Evolutionary conservation across 345 rosid genomes (phyloP).

Genomic region (Eucalyptus marginata): DNA sequence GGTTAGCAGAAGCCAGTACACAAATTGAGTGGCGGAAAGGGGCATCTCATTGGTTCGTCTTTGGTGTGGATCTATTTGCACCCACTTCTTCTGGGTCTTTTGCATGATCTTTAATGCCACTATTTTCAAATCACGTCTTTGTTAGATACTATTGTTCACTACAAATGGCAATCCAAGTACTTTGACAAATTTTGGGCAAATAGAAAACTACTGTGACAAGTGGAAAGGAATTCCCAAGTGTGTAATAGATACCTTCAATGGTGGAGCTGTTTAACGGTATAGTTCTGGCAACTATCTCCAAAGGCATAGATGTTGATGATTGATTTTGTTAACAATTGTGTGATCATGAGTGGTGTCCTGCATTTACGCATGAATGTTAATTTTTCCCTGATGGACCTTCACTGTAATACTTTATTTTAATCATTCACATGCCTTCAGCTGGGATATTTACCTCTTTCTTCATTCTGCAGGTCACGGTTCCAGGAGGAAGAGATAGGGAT

Average conservation of each 20-base stretch:
- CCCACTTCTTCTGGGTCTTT: background rate
- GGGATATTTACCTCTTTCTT: background rate
- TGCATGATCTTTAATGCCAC: background rate
- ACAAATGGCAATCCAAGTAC: background rate
- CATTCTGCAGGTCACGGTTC: constrained; percentile 56
- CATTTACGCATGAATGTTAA: background rate
- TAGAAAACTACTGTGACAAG: background rate
- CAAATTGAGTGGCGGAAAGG: background rate
- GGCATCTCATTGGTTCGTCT: background rate
- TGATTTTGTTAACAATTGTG: background rate
- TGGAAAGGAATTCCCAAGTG: background rate
- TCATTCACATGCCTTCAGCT: background rate
- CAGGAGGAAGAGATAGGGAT: constrained; percentile 76
- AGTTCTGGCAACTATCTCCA: background rate
- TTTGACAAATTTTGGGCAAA: background rate
- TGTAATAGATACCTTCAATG: background rate
- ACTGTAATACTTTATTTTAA: background rate
- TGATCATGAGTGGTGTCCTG: background rate
- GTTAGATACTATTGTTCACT: background rate
- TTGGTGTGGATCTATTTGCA: background rate
- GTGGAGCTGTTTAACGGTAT: background rate
- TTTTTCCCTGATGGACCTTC: background rate
- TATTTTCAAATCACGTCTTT: background rate
- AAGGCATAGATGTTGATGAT: background rate
- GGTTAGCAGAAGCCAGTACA: background rate